A percentile compares a stretch with the other conserved stretches of the same genome.
phyloP scores from a whole-genome alignment of 2,329 filamentous ascomycete genomes.

The Biscogniauxia sp. region DNA sequence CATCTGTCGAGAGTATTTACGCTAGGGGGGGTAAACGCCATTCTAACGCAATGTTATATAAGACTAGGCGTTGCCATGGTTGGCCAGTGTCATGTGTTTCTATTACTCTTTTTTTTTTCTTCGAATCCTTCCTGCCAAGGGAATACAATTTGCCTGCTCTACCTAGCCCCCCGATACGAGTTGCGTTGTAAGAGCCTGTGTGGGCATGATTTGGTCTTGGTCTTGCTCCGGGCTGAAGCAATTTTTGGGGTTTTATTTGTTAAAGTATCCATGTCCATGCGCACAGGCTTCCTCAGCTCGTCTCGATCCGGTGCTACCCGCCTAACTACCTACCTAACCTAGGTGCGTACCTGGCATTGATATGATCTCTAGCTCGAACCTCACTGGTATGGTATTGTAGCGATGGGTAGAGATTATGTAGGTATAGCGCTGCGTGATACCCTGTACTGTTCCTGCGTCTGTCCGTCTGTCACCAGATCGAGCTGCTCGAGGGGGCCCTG shows the following conservation, averaged over 20 bases:
- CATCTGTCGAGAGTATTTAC: background rate
- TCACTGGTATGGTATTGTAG: conserved; percentile 43
- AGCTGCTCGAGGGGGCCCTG: conserved; percentile 45
- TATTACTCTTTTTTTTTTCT: background rate
- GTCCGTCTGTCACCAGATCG: conserved; percentile 41
- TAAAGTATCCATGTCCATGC: background rate
- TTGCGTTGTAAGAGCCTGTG: no score
- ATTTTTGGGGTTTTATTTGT: background rate
- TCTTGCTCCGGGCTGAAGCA: background rate
- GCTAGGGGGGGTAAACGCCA: background rate
- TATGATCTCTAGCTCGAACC: background rate
- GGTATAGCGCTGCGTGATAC: conserved; percentile 42
- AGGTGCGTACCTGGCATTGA: conserved; percentile 25
- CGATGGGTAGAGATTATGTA: conserved; percentile 42
- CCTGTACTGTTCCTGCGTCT: conserved; percentile 27
- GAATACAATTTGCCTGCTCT: background rate
- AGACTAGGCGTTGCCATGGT: background rate
- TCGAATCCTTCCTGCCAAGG: background rate
- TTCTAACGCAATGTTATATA: background rate
- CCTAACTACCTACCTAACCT: conserved; percentile 42
- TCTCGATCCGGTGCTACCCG: conserved; percentile 43
- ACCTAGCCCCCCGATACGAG: no score
- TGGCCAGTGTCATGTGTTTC: background rate
- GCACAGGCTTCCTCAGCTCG: conserved; percentile 27
- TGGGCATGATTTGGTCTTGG: background rate